Evolutionary conservation across 2,329 filamentous ascomycete genomes (phyloP), one percentile per base, ranked within the genome.

Genomic region (Ceratocystis colombiana): DNA sequence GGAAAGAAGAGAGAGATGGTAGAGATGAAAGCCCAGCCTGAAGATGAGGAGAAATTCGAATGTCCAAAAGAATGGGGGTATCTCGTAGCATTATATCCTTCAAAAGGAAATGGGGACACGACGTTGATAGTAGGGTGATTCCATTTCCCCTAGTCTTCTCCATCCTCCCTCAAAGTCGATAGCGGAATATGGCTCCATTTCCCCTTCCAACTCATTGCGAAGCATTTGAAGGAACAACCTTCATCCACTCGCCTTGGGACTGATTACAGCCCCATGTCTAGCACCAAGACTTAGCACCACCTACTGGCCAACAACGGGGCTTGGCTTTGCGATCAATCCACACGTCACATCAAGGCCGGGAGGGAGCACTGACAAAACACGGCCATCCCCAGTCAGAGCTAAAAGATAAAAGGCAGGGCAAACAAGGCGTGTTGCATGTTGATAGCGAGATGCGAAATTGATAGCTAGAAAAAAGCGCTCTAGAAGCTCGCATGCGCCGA

Each of bases 211-310:
- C 25, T 57, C 28, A 33, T 57, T 57, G 53, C 53, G 25, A 28
- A 57, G 53, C 50, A n/a, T 48, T 20, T 57, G 53, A 33, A 57
- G 53, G 53, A 57, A 57, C 53, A 57, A 57, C 22, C 53, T 57
- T 30, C 53, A 57, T 33, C 53, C 53, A 57, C 30, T 25, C 50
- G 5, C 15, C 22, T 30, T 57, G 7, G 22, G 10, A 30, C 53
- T 57, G 53, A 57, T 57, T 57, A 33, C 25, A 57, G 12, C 25
- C 53, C 53, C 53, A 57, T 57, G 53, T 57, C 53, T 57, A 57
- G 53, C 53, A 57, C 53, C 22, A 41, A 33, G 53, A 57, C 5
- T 57, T 57, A 28, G 46, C n/a, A 50, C 46, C 4, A n/a, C 46
- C n/a, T 5, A 17, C 46, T 20, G 46, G 22, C 8, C 53, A 30